Base-by-base conservation (phyloP, 805 yeast species). In the Nakazawaea peltata region DNA sequence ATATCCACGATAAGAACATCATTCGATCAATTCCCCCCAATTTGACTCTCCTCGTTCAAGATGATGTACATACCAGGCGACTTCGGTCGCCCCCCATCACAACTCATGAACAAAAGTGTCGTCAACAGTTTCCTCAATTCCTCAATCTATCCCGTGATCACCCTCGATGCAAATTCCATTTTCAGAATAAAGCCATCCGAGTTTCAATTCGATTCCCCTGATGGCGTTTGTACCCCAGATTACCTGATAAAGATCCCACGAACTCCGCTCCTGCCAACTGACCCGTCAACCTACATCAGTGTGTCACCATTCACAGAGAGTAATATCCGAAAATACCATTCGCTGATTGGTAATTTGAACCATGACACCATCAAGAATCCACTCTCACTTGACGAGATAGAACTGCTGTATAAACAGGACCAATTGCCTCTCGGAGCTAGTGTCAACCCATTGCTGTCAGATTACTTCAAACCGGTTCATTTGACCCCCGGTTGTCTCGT, bases 221-320 rank as follows among this genome's bases (percentile, higher is more conserved):
- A 57, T 34, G 57, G 57, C 1, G 33, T 47, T 1, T 57, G 49
- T 45, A 45, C 43, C 29, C 53, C 63, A 1, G 56, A 56, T 28
- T 33, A 52, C 22, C 57, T 48, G 1, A 42, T 59, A 6, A 45
- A 61, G 26, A 45, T 58, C n/a, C 50, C 64, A 26, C 41, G 65
- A 34, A 50, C 66, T 16, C 62, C 65, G 26, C 41, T 60, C 35
- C 43, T 62, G 36, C 40, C 63, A 40, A 42, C 46, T 30, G 60
- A 73, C 41, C 71, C 77, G 10, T 61, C 63, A 11, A 71, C 78
- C 0, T 72, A 73, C 42, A 73, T 71, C 1, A 64, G 75, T 8
- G 44, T 71, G 17, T 74, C 78, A 1, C 63, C 61, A 37, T 75
- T 69, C 44, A 61, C 71, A 5, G 67, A 68, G 34, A 56, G 52